Evolutionary conservation across 2,329 filamentous ascomycete species (phyloP).

Genomic region (Leptographium flavum): DNA sequence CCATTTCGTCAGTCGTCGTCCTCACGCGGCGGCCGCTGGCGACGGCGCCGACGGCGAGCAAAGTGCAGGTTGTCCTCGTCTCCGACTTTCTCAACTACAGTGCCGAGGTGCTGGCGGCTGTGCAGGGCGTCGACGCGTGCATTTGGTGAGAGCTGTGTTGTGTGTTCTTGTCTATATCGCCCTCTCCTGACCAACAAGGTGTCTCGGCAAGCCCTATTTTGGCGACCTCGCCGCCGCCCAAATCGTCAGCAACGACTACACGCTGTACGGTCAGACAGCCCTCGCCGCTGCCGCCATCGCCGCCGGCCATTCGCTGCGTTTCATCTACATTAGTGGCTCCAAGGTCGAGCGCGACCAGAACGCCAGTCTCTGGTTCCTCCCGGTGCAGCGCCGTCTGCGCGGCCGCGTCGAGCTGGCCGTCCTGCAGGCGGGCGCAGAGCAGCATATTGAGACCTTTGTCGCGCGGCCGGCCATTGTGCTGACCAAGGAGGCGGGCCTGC

Average conservation of each 20-base stretch:
- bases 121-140: constrained; percentile 2
- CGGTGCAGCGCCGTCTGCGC: not conserved
- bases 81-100: not conserved
- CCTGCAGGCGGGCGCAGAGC: no score
- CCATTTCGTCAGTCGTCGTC: not conserved
- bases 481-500: not conserved
- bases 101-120: not conserved
- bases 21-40: constrained; percentile 1
- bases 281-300: not conserved
- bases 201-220: not conserved
- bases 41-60: not conserved
- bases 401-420: not conserved
- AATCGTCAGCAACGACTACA: not conserved
- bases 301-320: not conserved
- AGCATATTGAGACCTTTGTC: not conserved
- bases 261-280: not conserved
- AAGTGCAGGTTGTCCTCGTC: not conserved
- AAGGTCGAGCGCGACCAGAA: not conserved
- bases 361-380: not conserved
- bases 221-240: not conserved
- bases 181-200: no score
- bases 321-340: not conserved
- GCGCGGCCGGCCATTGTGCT: not conserved
- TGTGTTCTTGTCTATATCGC: no score
- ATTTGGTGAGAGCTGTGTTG: no score